phyloP scores from a whole-genome alignment of 306 rosid genomes.

The Acacia acuminata region DNA sequence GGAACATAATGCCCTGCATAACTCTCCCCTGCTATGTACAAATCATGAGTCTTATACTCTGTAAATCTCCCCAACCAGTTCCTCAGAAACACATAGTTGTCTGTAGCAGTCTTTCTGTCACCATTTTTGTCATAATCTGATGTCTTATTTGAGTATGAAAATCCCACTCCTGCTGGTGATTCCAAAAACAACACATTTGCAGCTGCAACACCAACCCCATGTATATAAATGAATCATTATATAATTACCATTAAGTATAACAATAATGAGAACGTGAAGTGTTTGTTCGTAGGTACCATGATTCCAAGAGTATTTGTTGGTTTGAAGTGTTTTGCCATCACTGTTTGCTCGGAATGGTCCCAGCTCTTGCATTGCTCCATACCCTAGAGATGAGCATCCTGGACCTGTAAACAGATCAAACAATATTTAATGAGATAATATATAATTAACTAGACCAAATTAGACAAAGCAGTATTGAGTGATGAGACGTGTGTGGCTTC shows the following conservation, averaged over 20 bases:
- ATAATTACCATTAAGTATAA: neutral
- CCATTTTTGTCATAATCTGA: slow-evolving; percentile 63
- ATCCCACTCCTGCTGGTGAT: slow-evolving; percentile 94
- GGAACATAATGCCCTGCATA: slow-evolving; percentile 98
- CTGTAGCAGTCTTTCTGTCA: slow-evolving; percentile 66
- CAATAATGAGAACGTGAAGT: neutral
- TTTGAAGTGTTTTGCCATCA: slow-evolving; percentile 81
- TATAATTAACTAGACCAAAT: neutral
- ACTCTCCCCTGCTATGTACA: slow-evolving; percentile 88
- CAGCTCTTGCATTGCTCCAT: slow-evolving; percentile 96
- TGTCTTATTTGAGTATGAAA: slow-evolving; percentile 83
- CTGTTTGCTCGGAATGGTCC: slow-evolving; percentile 90
- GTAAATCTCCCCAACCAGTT: slow-evolving; percentile 92
- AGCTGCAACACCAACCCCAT: slow-evolving; percentile 41
- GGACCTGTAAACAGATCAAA: slow-evolving; percentile 59
- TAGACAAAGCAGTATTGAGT: neutral
- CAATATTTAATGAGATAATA: neutral
- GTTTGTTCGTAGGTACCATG: slow-evolving; percentile 42
- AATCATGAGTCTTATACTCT: slow-evolving; percentile 67
- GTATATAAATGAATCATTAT: neutral
- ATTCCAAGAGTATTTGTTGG: slow-evolving; percentile 77
- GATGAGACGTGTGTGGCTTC: neutral
- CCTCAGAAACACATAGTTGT: slow-evolving; percentile 67
- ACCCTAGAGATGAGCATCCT: slow-evolving; percentile 90
- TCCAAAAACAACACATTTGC: slow-evolving; percentile 84